Conservation (phyloP, 2,329 filamentous ascomycete genomes). For the Xylariaceae sp. region DNA sequence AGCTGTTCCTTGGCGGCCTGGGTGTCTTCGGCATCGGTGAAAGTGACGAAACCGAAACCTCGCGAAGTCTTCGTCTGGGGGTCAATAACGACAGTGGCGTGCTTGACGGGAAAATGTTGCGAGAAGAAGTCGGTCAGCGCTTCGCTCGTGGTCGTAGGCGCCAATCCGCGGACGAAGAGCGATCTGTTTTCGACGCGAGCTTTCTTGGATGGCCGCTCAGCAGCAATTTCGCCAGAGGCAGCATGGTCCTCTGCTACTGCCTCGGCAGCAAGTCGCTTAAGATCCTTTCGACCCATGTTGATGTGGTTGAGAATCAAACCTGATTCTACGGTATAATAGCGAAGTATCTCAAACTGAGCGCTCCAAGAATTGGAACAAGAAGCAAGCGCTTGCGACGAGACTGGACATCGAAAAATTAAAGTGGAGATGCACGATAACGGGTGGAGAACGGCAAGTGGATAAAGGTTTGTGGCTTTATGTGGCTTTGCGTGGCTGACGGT, state of each 20-base stretch:
- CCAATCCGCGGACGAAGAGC: constrained; percentile 86
- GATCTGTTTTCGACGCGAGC: constrained; percentile 59
- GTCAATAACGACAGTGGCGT: constrained; percentile 88
- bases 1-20: constrained; percentile 73
- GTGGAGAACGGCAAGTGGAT: not conserved
- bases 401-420: constrained; percentile 20
- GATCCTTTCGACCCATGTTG: constrained; percentile 22
- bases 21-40: constrained; percentile 89
- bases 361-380: not conserved
- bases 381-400: not conserved
- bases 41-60: constrained; percentile 95
- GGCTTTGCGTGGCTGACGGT: not conserved
- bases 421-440: constrained; percentile 18
- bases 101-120: constrained; percentile 88
- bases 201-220: constrained; percentile 47
- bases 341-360: not conserved
- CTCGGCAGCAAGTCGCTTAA: constrained; percentile 23
- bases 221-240: constrained; percentile 20
- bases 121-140: constrained; percentile 85
- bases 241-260: constrained; percentile 16
- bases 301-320: not conserved
- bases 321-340: not conserved
- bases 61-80: constrained; percentile 79
- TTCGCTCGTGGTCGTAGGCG: constrained; percentile 72
- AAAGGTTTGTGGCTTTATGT: not conserved